Evolutionary conservation across 352 stramenopile species (phyloP).

Genomic region (Pythium pyrilobum): DNA sequence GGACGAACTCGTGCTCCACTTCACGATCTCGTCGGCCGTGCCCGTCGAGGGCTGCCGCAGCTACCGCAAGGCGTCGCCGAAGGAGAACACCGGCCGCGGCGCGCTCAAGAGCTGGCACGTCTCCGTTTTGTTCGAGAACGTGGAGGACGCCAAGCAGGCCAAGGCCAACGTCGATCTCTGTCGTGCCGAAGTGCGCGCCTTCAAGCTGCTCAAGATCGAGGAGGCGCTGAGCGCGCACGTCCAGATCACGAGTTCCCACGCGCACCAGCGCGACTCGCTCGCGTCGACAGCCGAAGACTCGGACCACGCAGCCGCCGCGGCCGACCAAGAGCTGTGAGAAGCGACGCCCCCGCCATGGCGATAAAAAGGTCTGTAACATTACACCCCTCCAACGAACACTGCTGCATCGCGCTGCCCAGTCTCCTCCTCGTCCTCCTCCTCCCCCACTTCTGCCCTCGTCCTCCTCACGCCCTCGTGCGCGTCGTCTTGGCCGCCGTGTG

Average conservation of each 20-base stretch:
- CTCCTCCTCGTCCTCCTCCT: too few relatives aligned
- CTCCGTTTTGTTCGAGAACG: slow-evolving; percentile 53
- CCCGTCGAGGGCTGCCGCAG: slow-evolving; percentile 59
- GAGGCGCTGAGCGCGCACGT: slow-evolving; percentile 58
- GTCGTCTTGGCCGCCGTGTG: too few relatives aligned
- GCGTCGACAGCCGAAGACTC: slow-evolving; percentile 11
- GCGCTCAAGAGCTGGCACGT: slow-evolving; percentile 51
- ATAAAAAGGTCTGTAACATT: background rate
- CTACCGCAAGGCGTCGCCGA: slow-evolving; percentile 36
- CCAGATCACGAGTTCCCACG: slow-evolving; percentile 46
- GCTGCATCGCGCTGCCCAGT: too few relatives aligned
- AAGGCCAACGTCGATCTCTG: slow-evolving; percentile 70
- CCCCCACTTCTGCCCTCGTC: too few relatives aligned
- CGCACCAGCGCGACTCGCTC: slow-evolving; percentile 22
- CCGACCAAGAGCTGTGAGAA: background rate
- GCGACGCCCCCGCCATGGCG: background rate
- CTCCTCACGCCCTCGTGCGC: too few relatives aligned
- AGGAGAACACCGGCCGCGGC: slow-evolving; percentile 18
- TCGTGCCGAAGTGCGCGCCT: slow-evolving; percentile 67
- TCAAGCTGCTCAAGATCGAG: slow-evolving; percentile 76
- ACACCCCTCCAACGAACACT: too few relatives aligned
- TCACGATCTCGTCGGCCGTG: slow-evolving; percentile 51
- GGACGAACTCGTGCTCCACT: slow-evolving; percentile 65
- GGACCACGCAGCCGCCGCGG: background rate
- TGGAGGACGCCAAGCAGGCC: slow-evolving; percentile 57